Base-by-base conservation (phyloP, 306 rosid genomes). In the Cicer pinnatifidum region DNA sequence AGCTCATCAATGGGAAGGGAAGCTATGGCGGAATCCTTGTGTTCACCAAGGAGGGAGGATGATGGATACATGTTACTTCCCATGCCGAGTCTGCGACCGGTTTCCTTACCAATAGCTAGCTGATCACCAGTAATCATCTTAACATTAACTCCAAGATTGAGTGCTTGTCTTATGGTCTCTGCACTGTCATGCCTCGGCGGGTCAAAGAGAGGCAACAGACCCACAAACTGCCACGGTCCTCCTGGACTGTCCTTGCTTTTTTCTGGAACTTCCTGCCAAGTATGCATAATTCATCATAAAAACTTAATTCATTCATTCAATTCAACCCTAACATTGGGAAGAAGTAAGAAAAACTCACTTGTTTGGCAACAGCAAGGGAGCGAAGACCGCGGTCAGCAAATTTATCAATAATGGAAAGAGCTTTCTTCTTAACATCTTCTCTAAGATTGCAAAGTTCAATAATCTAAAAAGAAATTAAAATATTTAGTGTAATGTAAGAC, bases 61-160 rank as follows among this genome's bases (percentile, higher is more conserved):
- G 98, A 93, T 52, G 98, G 98, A 64, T 92, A 92, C 98, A 92
- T 92, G 88, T 92, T 92, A 20, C 91, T 87, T 81, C 98, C 98
- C 98, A 93, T 93, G 66, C 98, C 98, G 60, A 93, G 97, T 81
- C 98, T 87, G 43, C 97, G 97, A 40, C 88, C 98, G 0, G 98
- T 90, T 78, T 93, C 98, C 67, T 93, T 93, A 0, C 97, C 98
- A 59, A 93, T 93, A 17, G 98, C 97, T 2, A 93, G 87, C 59
- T 93, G 98, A 69, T 93, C 98, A 46, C 97, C 98, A 0, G 98
- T 93, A 13, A 93, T 93, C 98, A 93, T 93, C 90, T 93, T 93
- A 28, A 93, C 98, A 1, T 93, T 93, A 48, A 93, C 98, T 70
- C 97, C 98, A 0, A 93, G 90, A 63, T 86, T 8, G 9, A 90